phyloP scores from a whole-genome alignment of 441 rosid species.

The Melianthus villosus region DNA sequence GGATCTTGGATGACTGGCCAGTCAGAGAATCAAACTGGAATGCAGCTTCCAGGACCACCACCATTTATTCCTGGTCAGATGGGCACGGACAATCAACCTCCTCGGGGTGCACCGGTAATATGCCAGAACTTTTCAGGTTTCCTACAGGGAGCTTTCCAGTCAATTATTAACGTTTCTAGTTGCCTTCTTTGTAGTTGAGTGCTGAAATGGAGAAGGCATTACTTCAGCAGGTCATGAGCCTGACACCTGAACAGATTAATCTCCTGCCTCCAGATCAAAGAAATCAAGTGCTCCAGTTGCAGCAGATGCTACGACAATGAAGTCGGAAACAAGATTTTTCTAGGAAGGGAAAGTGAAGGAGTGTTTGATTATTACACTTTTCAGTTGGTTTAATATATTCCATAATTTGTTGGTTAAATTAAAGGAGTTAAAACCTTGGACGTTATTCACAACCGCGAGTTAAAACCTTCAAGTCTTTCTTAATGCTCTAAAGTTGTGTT shows the following conservation, averaged over 20 bases:
- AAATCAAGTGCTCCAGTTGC: constrained; percentile 86
- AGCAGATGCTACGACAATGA: constrained; percentile 80
- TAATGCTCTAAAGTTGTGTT: too few relatives aligned
- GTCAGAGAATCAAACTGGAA: constrained; percentile 29
- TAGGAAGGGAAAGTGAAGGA: too few relatives aligned
- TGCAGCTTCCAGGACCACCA: constrained; percentile 41
- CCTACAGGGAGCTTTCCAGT: not conserved
- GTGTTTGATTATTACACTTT: too few relatives aligned
- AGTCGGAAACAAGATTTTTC: too few relatives aligned
- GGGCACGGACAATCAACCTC: constrained; percentile 42
- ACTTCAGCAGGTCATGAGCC: constrained; percentile 92
- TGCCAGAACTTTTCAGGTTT: constrained; percentile 3
- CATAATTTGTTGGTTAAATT: too few relatives aligned
- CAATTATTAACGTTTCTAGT: not conserved
- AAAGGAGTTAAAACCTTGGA: too few relatives aligned
- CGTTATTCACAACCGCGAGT: too few relatives aligned
- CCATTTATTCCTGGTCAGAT: constrained; percentile 34
- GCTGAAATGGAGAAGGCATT: constrained; percentile 90
- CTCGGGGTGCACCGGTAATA: constrained; percentile 41
- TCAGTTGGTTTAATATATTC: too few relatives aligned
- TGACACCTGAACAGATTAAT: constrained; percentile 81
- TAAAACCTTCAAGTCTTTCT: too few relatives aligned
- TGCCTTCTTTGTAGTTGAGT: constrained; percentile 35
- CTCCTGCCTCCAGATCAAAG: constrained; percentile 77
- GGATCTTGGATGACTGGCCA: constrained; percentile 63